Evolutionary conservation across 2,329 filamentous ascomycete genomes (phyloP), one percentile per base, ranked within the genome.

Genomic region (Ceratocystis destructans): DNA sequence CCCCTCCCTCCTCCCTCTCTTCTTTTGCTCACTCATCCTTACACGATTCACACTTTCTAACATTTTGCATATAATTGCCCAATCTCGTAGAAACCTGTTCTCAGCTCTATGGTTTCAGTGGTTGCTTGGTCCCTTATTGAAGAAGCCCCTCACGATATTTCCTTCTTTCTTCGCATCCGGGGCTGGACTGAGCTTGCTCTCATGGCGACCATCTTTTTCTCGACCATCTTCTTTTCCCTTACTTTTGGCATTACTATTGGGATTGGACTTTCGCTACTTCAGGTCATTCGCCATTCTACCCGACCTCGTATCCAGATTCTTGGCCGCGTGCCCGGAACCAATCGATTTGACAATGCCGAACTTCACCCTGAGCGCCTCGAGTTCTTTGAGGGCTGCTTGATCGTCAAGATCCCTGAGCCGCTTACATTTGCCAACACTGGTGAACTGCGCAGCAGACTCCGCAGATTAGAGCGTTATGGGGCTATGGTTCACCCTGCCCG

Each of bases 361-460:
- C 78, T 87, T 0, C 83, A 88, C 66, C 83, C 87, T 0, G 85
- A 87, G 57, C 81, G 82, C 33, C 80, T 97, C 2, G 93, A 97
- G 74, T 92, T 96, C 71, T 83, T 96, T 64, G 92, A 96, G 70
- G 90, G 93, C 17, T 95, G 89, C 68, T 79, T 99, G 8, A 96
- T 99, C 68, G 90, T 97, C 72, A 97, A 97, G 79, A 97, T 99
- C 66, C 93, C 94, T 0, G 94, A 99, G 73, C 94, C 94, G 0
- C 79, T 99, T 63, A 97, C 93, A 0, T 99, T 99, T 74, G 93
- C 93, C 72, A 99, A 99, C 74, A 97, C 94, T 0, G 94, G 92
- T 61, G 89, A 94, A 71, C 79, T 99, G 57, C 96, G 95, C 75
- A 87, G 87, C 64, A 83, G 94, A 3, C 80, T 99, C 10, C 82